Conservation (phyloP, 2,329 filamentous ascomycete genomes). For the Fusarium praegraminearum region DNA sequence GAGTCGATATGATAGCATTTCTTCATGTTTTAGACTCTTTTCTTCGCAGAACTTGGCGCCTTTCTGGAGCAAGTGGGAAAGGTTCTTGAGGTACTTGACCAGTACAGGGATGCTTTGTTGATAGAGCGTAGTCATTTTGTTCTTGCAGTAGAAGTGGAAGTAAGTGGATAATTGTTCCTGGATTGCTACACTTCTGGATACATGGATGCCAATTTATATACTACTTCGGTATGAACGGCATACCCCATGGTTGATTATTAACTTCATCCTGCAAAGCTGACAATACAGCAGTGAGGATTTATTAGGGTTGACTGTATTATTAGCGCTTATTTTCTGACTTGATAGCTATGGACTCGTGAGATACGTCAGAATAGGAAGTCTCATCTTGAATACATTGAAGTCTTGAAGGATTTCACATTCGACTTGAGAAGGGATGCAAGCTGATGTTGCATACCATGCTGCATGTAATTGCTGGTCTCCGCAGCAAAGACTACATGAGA, state of each 20-base stretch:
- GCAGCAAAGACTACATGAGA: no score
- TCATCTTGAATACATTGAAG: not conserved
- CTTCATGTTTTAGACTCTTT: conserved; percentile 40
- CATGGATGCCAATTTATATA: not conserved
- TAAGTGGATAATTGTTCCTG: not conserved
- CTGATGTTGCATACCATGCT: not conserved
- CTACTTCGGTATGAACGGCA: not conserved
- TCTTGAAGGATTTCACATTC: not conserved
- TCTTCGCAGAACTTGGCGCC: conserved; percentile 34
- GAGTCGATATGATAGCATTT: conserved; percentile 35
- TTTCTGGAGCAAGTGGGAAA: conserved; percentile 45
- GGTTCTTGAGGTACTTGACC: conserved; percentile 46
- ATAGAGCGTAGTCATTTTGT: conserved; percentile 42
- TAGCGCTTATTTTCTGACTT: not conserved
- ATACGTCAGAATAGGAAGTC: no score
- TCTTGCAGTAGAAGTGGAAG: not conserved
- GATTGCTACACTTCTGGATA: fast-evolving
- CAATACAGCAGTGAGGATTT: not conserved
- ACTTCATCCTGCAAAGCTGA: no score
- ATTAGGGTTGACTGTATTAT: not conserved
- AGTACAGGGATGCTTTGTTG: conserved; percentile 46
- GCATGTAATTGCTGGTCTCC: no score
- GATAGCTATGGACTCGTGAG: not conserved
- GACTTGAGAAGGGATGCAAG: not conserved
- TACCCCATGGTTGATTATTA: no score